Conservation (phyloP, 1,284 basidiomycete genomes). For the Puccinia hordei region DNA sequence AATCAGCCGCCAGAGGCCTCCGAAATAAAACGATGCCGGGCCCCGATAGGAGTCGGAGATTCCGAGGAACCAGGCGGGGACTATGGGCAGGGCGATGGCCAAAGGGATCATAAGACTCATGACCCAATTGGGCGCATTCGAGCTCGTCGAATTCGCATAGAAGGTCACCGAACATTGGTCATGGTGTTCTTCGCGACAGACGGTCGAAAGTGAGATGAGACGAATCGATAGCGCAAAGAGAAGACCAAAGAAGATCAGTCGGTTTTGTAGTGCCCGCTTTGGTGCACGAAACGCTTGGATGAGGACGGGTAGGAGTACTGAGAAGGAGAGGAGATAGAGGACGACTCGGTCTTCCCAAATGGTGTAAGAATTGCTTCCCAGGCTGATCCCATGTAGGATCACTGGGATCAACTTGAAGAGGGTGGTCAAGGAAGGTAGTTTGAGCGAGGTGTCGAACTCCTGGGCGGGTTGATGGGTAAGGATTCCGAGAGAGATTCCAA, state of each 20-base stretch:
- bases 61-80: conserved; percentile 67
- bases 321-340: conserved; percentile 71
- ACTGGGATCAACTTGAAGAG: conserved; percentile 23
- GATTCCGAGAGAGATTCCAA: conserved; percentile 26
- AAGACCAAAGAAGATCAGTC: conserved; percentile 72
- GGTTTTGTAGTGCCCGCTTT: conserved; percentile 69
- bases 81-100: conserved; percentile 67
- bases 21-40: conserved; percentile 69
- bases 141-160: conserved; percentile 71
- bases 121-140: conserved; percentile 67
- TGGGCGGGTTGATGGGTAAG: background rate
- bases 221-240: conserved; percentile 73
- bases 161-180: conserved; percentile 83
- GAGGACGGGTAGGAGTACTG: conserved; percentile 65
- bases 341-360: conserved; percentile 90
- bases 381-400: conserved; percentile 15
- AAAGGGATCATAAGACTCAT: conserved; percentile 66
- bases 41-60: conserved; percentile 75
- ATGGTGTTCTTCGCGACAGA: conserved; percentile 93
- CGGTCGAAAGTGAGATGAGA: conserved; percentile 72
- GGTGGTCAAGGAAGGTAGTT: conserved; percentile 11
- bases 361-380: conserved; percentile 76
- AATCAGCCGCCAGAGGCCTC: conserved; percentile 66
- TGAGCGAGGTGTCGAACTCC: background rate
- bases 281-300: conserved; percentile 64